Evolutionary conservation across 257 asterid genomes (phyloP).

Genomic region (Linaria vulgaris): DNA sequence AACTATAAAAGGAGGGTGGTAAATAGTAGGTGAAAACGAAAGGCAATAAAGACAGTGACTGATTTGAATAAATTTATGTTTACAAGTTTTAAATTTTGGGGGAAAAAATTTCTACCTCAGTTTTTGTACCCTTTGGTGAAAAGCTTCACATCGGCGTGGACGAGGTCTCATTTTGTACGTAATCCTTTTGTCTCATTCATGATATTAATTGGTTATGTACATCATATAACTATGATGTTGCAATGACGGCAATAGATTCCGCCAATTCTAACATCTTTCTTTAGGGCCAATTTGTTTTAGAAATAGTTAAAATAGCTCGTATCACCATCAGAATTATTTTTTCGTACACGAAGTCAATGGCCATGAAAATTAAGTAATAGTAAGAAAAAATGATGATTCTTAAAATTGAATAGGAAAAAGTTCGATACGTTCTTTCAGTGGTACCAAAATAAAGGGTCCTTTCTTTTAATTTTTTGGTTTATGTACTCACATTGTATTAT

Average conservation of each 20-base stretch:
- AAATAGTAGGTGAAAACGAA: slow-evolving; percentile 23
- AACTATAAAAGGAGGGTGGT: slow-evolving; percentile 13
- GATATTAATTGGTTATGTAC: no score
- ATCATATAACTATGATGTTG: not conserved
- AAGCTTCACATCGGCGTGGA: slow-evolving; percentile 43
- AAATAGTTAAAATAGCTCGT: not conserved
- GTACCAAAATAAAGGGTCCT: no score
- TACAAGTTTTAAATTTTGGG: slow-evolving; percentile 27
- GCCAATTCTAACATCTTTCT: not conserved
- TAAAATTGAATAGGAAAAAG: no score
- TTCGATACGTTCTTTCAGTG: no score
- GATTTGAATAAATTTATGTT: slow-evolving; percentile 24
- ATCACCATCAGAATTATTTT: not conserved
- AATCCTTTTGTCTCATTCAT: not conserved
- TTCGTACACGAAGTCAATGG: slow-evolving; percentile 28
- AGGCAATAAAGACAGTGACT: slow-evolving; percentile 28
- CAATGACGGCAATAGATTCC: not conserved
- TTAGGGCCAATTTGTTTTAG: not conserved
- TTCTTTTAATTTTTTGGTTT: no score
- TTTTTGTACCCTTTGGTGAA: slow-evolving; percentile 45
- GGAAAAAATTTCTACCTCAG: slow-evolving; percentile 28
- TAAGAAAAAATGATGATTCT: no score
- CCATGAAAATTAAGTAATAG: no score
- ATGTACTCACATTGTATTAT: no score
- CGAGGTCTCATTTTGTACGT: slow-evolving; percentile 17